Conservation (phyloP, 768 basidiomycete genomes). For the Mycena floridula region DNA sequence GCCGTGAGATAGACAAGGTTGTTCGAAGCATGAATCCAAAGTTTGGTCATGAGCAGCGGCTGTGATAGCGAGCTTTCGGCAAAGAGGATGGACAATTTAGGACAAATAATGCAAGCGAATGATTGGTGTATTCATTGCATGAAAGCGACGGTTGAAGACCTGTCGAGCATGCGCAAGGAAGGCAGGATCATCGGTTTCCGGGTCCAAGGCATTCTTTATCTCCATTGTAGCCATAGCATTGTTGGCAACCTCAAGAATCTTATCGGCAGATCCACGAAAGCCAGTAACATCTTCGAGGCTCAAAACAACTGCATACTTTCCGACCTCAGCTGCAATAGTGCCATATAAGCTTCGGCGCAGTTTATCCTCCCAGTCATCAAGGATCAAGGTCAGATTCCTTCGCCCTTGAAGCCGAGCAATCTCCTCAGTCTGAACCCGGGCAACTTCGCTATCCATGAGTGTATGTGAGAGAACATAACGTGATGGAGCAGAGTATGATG, state of each 20-base stretch:
- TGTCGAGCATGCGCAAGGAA: slow-evolving; percentile 19
- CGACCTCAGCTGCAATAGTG: slow-evolving; percentile 15
- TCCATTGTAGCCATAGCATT: slow-evolving; percentile 16
- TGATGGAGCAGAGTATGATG: slow-evolving; percentile 17
- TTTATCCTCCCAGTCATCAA: slow-evolving; percentile 27
- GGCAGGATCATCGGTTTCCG: slow-evolving; percentile 12
- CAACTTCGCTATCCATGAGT: slow-evolving; percentile 16
- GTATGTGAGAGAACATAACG: slow-evolving; percentile 18
- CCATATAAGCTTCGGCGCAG: slow-evolving; percentile 21
- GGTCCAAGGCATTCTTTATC: slow-evolving; percentile 10
- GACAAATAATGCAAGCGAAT: slow-evolving; percentile 27
- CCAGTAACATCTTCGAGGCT: slow-evolving; percentile 17
- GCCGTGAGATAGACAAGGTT: slow-evolving; percentile 13
- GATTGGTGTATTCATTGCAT: slow-evolving; percentile 24
- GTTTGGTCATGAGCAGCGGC: slow-evolving; percentile 11
- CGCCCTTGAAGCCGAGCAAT: slow-evolving; percentile 8
- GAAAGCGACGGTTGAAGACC: slow-evolving; percentile 22
- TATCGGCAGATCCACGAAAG: slow-evolving; percentile 15
- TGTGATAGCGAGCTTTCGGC: slow-evolving; percentile 25
- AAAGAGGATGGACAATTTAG: slow-evolving; percentile 28
- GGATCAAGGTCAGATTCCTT: slow-evolving; percentile 16
- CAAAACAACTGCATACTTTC: slow-evolving; percentile 16
- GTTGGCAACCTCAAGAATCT: slow-evolving; percentile 11
- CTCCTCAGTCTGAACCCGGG: slow-evolving; percentile 14
- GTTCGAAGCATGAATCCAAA: slow-evolving; percentile 13